Evolutionary conservation across 2,329 filamentous ascomycete species (phyloP).

Genomic region (Tolypocladium amazonense): DNA sequence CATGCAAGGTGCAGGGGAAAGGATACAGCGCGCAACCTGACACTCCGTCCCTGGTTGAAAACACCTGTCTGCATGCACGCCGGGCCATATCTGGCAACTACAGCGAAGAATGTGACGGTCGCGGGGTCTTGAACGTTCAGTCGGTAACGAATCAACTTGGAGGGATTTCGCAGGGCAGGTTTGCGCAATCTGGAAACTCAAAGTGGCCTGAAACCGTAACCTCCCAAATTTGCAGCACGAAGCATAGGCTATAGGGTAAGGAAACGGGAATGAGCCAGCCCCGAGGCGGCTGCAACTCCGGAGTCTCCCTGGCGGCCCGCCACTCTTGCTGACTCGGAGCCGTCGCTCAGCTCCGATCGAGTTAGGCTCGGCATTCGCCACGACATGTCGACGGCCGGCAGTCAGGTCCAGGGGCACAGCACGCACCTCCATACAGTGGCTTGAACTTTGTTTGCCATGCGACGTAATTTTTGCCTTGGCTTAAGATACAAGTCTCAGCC

Average conservation of each 20-base stretch:
- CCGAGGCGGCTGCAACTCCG: neutral
- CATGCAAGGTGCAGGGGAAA: neutral
- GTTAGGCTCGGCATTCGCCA: neutral
- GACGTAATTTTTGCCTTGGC: neutral
- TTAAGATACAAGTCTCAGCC: neutral
- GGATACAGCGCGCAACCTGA: neutral
- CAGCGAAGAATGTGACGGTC: neutral
- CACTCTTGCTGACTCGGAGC: neutral
- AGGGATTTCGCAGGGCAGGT: neutral
- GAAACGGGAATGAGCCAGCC: neutral
- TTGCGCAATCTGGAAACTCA: neutral
- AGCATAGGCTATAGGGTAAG: neutral
- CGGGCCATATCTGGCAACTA: neutral
- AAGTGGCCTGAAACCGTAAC: neutral
- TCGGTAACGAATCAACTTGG: constrained; percentile 1
- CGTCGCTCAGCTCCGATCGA: neutral
- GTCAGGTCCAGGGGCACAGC: neutral
- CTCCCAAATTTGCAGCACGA: neutral
- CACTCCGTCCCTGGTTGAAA: neutral
- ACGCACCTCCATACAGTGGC: neutral
- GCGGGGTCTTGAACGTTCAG: neutral
- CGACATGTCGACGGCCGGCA: neutral
- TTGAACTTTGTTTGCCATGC: neutral
- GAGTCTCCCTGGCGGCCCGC: neutral
- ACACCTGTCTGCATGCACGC: neutral